Conservation (phyloP, 352 stramenopile species). For the Paralagenidium karlingii region DNA sequence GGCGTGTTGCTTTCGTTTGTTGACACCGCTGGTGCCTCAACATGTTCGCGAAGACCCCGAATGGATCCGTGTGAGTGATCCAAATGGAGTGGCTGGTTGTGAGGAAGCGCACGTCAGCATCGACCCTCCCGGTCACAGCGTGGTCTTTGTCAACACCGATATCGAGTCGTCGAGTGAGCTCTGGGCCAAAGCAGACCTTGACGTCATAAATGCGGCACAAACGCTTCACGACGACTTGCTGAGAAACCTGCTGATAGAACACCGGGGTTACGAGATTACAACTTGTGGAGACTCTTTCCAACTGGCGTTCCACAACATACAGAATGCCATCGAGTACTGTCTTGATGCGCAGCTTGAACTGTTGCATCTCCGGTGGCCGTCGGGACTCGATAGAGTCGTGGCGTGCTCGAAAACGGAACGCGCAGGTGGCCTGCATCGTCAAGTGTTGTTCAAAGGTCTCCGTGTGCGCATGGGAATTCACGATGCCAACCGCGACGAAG, state of each 20-base stretch:
- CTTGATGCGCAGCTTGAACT: slow-evolving; percentile 33
- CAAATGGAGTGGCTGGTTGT: too few relatives aligned
- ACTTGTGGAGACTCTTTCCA: slow-evolving; percentile 45
- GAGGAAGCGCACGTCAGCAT: too few relatives aligned
- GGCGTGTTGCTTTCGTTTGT: slow-evolving; percentile 34
- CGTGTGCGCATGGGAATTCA: slow-evolving; percentile 47
- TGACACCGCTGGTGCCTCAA: slow-evolving; percentile 33
- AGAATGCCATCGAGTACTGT: slow-evolving; percentile 44
- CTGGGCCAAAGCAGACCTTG: slow-evolving; percentile 19
- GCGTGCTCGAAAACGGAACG: slow-evolving; percentile 1
- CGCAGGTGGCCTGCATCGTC: slow-evolving; percentile 6
- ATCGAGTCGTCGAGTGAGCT: slow-evolving; percentile 43
- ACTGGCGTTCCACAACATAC: slow-evolving; percentile 36
- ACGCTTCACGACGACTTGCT: slow-evolving; percentile 44
- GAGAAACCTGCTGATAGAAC: slow-evolving; percentile 16
- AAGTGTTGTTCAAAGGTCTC: slow-evolving; percentile 31
- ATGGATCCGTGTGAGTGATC: slow-evolving; percentile 13
- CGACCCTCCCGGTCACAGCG: too few relatives aligned
- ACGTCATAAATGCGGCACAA: slow-evolving; percentile 28
- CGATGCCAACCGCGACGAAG: slow-evolving; percentile 24
- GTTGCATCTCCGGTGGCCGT: slow-evolving; percentile 21
- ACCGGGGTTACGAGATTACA: slow-evolving; percentile 43
- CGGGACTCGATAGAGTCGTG: slow-evolving; percentile 24
- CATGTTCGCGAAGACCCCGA: slow-evolving; percentile 43
- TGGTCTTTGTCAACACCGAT: slow-evolving; percentile 58